These are phyloP conservation scores for Plasmodium cynomolgi DNA, from an alignment of 169 alveolate species.

Conservation along the genomic window DNA sequence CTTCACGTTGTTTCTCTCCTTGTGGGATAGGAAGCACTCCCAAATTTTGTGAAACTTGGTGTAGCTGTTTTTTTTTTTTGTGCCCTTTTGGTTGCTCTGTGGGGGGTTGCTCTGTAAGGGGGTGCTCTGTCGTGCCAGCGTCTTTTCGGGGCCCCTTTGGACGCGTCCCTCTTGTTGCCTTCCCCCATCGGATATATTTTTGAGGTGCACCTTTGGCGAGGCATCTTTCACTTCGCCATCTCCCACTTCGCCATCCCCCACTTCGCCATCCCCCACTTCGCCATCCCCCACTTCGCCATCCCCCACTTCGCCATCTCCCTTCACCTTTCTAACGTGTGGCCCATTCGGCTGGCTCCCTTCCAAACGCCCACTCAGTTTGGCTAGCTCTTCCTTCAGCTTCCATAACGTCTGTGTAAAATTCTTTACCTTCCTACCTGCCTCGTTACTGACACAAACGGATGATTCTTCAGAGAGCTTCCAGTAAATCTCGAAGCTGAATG, in stretches of 20 bases:
- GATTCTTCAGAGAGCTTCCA: constrained; percentile 19
- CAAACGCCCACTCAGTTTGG: not conserved
- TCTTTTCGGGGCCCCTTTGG: not conserved
- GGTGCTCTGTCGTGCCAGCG: not conserved
- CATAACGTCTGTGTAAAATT: constrained; percentile 8
- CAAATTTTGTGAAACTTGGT: constrained; percentile 34
- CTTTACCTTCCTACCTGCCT: constrained; percentile 14
- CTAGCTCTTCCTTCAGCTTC: not conserved
- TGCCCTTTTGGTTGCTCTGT: not conserved
- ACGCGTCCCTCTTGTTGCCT: not conserved
- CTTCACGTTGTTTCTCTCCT: constrained; percentile 26
- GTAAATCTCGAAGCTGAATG: constrained; percentile 6
- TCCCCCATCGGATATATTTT: not conserved
- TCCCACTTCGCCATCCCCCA: not conserved
- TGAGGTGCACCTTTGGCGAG: not conserved
- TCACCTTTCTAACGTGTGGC: not conserved
- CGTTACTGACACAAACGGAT: not conserved
- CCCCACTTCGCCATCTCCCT: not conserved
- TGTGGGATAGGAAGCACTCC: constrained; percentile 41
- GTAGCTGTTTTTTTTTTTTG: constrained; percentile 5
- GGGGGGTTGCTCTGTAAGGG: not conserved
- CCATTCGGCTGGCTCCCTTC: not conserved
- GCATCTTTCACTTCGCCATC: not conserved
- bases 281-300: not conserved
- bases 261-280: not conserved